A percentile compares a stretch with the other conserved stretches of the same genome.
Evolutionary conservation across 208 protist species (phyloP).

Genomic region (Leishmania mexicana): DNA sequence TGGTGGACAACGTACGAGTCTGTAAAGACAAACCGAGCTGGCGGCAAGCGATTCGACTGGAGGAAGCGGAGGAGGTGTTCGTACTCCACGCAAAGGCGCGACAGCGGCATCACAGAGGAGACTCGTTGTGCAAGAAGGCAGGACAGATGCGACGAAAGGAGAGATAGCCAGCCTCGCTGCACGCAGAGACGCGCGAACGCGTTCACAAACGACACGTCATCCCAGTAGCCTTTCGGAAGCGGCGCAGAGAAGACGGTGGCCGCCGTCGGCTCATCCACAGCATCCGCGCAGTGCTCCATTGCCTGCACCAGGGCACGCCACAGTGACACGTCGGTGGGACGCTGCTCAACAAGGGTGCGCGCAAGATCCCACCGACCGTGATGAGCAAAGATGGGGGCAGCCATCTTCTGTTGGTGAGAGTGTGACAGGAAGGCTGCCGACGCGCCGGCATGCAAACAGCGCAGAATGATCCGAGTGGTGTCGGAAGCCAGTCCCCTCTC

Average conservation of each 20-base stretch:
- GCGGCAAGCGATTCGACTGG: constrained; percentile 1
- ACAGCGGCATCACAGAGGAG: neutral
- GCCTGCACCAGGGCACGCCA: constrained; percentile 32
- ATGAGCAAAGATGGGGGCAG: constrained; percentile 8
- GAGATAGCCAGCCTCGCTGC: constrained; percentile 22
- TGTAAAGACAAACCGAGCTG: constrained; percentile 13
- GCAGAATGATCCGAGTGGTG: constrained; percentile 4
- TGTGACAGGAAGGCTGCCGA: neutral
- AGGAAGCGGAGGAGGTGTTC: constrained; percentile 21
- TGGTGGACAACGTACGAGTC: constrained; percentile 34
- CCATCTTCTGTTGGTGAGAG: neutral
- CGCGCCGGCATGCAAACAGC: constrained; percentile 16
- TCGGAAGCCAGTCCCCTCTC: constrained; percentile 1
- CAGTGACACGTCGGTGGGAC: neutral
- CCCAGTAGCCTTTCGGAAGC: neutral
- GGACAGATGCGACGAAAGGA: constrained; percentile 13
- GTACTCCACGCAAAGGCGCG: constrained; percentile 19
- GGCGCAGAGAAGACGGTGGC: constrained; percentile 2
- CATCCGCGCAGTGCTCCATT: constrained; percentile 16
- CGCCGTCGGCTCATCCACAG: constrained; percentile 5
- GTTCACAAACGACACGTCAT: constrained; percentile 8
- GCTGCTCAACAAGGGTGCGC: neutral
- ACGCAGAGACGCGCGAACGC: constrained; percentile 25
- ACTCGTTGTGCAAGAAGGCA: neutral
- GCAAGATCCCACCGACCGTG: constrained; percentile 33